phyloP scores from a whole-genome alignment of 2,329 filamentous ascomycete species.

The Epichloe baconii region DNA sequence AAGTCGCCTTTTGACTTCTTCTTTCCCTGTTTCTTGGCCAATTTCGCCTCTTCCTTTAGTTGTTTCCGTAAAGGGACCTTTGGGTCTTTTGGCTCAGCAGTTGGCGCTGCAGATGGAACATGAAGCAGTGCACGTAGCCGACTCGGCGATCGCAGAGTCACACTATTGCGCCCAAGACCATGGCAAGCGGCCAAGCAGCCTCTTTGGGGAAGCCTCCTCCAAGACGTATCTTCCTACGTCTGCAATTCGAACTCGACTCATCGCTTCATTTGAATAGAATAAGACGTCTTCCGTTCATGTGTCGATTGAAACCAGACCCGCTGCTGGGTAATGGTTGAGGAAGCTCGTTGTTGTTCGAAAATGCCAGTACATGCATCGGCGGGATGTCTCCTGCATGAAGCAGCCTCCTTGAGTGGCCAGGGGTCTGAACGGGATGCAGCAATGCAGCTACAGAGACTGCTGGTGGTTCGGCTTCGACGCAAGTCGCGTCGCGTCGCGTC shows the following conservation, averaged over 20 bases:
- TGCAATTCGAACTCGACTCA: slow-evolving; percentile 3
- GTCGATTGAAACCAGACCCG: background rate
- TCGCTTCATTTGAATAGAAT: background rate
- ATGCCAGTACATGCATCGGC: background rate
- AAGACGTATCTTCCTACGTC: slow-evolving; percentile 4
- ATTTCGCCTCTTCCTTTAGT: slow-evolving; percentile 57
- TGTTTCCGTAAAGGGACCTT: slow-evolving; percentile 53
- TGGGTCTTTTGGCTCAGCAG: slow-evolving; percentile 10
- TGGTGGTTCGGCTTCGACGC: background rate
- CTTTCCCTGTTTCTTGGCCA: slow-evolving; percentile 51
- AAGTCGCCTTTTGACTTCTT: slow-evolving; percentile 31
- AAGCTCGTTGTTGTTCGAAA: background rate
- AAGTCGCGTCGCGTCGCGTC: background rate
- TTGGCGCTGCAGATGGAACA: slow-evolving; percentile 5
- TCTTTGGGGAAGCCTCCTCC: slow-evolving; percentile 1
- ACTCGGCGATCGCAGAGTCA: background rate
- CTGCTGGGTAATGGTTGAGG: background rate
- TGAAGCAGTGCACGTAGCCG: background rate
- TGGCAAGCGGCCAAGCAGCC: slow-evolving; percentile 2
- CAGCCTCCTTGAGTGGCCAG: background rate
- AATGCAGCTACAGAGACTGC: background rate
- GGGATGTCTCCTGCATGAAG: background rate
- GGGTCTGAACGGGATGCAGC: background rate
- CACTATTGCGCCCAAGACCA: background rate
- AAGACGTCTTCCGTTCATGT: background rate